These are phyloP conservation scores for Botryotinia narcissicola DNA, from an alignment of 2,329 filamentous ascomycete genomes.

Conservation along the genomic window DNA sequence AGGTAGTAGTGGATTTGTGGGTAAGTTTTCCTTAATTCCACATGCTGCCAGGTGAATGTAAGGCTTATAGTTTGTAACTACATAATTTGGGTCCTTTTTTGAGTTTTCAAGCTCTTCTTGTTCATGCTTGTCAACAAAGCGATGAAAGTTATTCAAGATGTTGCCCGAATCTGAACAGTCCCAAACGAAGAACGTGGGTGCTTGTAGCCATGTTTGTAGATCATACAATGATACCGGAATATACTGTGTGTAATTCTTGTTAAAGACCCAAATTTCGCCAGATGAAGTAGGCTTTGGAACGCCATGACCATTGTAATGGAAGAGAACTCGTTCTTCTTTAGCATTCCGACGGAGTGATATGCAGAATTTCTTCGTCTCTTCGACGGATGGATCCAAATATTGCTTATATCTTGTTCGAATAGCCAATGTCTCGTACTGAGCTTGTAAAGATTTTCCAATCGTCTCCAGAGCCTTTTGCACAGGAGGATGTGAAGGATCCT, in stretches of 20 bases:
- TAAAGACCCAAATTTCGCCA: conserved; percentile 99
- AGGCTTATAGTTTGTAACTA: conserved; percentile 66
- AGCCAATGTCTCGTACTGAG: conserved; percentile 93
- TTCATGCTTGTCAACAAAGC: conserved; percentile 93
- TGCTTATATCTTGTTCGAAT: conserved; percentile 97
- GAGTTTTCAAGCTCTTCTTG: conserved; percentile 77
- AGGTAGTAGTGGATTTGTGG: conserved; percentile 88
- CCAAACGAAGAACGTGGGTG: conserved; percentile 94
- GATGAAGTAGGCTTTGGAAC: conserved; percentile 94
- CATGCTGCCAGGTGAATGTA: conserved; percentile 93
- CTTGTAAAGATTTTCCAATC: conserved; percentile 93
- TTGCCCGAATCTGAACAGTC: conserved; percentile 96
- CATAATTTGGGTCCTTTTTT: conserved; percentile 76
- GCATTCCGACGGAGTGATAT: conserved; percentile 85
- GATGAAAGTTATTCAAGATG: conserved; percentile 91
- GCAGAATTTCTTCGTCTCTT: conserved; percentile 96
- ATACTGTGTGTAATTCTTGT: conserved; percentile 98
- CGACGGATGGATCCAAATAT: conserved; percentile 91
- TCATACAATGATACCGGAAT: conserved; percentile 96
- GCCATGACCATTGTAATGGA: conserved; percentile 98
- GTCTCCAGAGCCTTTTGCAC: conserved; percentile 85
- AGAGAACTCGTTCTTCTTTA: conserved; percentile 92
- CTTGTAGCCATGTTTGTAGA: conserved; percentile 91
- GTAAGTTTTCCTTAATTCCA: conserved; percentile 83
- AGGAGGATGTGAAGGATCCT: conserved; percentile 79